A percentile compares a stretch with the other conserved stretches of the same genome.
These are phyloP conservation scores for Elymus sibiricus DNA, from an alignment of 176 grass and related monocot species.

Conservation along the genomic window DNA sequence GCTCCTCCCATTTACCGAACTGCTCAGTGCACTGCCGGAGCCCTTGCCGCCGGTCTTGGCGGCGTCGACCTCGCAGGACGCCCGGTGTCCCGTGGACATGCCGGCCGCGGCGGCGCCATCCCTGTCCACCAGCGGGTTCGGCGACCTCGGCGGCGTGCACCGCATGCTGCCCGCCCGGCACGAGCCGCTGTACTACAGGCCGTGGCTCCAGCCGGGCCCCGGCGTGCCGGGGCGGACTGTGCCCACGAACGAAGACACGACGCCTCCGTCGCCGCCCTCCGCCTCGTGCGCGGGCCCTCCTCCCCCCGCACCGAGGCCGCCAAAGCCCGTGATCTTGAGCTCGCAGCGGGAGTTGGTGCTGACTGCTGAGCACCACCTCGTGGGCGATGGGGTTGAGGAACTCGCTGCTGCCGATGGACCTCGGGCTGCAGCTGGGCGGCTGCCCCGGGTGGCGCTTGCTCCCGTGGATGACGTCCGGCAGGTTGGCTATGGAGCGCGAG, in stretches of 20 bases:
- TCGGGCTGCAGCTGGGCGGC: slow-evolving; percentile 79
- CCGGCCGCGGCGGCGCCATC: not conserved
- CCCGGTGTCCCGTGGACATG: not conserved
- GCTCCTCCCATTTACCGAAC: slow-evolving; percentile 69
- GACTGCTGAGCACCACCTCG: slow-evolving; percentile 87
- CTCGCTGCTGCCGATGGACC: slow-evolving; percentile 95
- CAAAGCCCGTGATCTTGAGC: slow-evolving; percentile 80
- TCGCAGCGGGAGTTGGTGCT: slow-evolving; percentile 93
- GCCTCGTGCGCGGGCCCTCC: not conserved
- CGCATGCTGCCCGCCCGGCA: slow-evolving; percentile 43
- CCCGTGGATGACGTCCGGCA: slow-evolving; percentile 91
- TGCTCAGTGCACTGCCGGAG: slow-evolving; percentile 51
- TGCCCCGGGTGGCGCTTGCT: slow-evolving; percentile 85
- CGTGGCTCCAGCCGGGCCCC: slow-evolving; percentile 61
- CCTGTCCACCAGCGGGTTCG: slow-evolving; percentile 44
- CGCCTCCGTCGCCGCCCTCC: not conserved
- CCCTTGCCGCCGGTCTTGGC: slow-evolving; percentile 18
- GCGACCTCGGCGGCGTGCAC: slow-evolving; percentile 70
- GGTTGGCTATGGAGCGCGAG: slow-evolving; percentile 89
- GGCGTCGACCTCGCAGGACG: slow-evolving; percentile 45
- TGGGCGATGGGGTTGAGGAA: slow-evolving; percentile 95
- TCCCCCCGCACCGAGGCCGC: not conserved
- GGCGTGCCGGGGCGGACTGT: slow-evolving; percentile 80
- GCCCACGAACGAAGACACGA: slow-evolving; percentile 60
- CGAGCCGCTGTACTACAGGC: slow-evolving; percentile 46